phyloP scores from a whole-genome alignment of 1,139 yeast species.

The Magnusiomyces suaveolens region DNA sequence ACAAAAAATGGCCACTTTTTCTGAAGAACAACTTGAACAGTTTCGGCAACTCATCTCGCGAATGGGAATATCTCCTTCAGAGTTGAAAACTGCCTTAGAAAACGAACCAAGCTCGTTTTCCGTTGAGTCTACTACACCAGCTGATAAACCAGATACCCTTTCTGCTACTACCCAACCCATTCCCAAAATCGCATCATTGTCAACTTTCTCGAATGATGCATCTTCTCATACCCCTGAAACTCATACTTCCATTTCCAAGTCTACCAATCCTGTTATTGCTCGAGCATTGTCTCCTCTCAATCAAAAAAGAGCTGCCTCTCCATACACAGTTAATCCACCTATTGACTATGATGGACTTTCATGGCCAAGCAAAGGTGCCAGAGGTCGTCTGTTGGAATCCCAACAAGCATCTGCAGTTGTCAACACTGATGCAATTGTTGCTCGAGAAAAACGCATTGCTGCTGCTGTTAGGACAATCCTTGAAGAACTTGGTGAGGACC shows the following conservation, averaged over 20 bases:
- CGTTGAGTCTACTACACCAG: not conserved
- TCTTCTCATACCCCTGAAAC: not conserved
- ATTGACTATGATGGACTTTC: constrained; percentile 85
- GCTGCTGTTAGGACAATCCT: constrained; percentile 75
- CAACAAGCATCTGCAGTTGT: not conserved
- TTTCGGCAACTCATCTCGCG: not conserved
- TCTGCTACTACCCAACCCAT: not conserved
- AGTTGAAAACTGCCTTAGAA: not conserved
- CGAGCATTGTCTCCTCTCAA: not conserved
- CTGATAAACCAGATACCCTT: not conserved
- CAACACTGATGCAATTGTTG: constrained; percentile 44
- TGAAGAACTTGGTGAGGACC: constrained; percentile 85
- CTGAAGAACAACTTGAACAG: not conserved
- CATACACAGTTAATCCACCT: constrained; percentile 74
- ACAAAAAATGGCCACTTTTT: not conserved
- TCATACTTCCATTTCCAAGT: not conserved
- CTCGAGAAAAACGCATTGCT: constrained; percentile 67
- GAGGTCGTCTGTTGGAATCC: constrained; percentile 53
- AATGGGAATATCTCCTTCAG: not conserved
- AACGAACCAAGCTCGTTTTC: not conserved
- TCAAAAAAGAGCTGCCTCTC: constrained; percentile 55
- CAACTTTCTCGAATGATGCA: not conserved
- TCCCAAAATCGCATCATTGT: not conserved
- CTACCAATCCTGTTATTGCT: not conserved
- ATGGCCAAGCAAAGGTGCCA: constrained; percentile 90